These are phyloP conservation scores for Naganishia friedmannii DNA, from an alignment of 768 basidiomycete species.

Conservation along the genomic window DNA sequence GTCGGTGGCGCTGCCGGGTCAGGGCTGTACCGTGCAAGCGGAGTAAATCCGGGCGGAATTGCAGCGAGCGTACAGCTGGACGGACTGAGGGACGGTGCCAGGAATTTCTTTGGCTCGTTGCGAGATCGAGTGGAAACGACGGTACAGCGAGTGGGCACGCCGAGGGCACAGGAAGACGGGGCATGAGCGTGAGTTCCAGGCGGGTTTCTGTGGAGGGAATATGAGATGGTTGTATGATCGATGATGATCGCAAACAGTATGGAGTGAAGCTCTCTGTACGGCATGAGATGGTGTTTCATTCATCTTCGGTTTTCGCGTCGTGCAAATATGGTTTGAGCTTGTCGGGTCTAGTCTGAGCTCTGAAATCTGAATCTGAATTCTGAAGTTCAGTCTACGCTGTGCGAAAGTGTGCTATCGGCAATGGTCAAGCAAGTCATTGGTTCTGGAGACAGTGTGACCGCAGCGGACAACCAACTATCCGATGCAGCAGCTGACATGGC, in stretches of 20 bases:
- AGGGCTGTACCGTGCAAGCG: slow-evolving; percentile 78
- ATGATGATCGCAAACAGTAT: too few relatives aligned
- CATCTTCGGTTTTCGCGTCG: too few relatives aligned
- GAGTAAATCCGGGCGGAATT: slow-evolving; percentile 42
- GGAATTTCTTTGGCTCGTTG: slow-evolving; percentile 81
- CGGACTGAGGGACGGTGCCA: slow-evolving; percentile 82
- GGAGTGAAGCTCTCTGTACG: neutral
- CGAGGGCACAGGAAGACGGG: slow-evolving; percentile 18
- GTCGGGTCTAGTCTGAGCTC: too few relatives aligned
- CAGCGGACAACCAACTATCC: too few relatives aligned
- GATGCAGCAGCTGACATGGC: too few relatives aligned
- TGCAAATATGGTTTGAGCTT: too few relatives aligned
- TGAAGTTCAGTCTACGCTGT: too few relatives aligned
- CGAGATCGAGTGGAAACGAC: slow-evolving; percentile 67
- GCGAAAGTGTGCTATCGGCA: too few relatives aligned
- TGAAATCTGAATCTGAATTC: too few relatives aligned
- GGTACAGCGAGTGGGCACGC: slow-evolving; percentile 46
- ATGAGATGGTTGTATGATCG: too few relatives aligned
- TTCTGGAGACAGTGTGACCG: too few relatives aligned
- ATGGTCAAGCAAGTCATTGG: neutral
- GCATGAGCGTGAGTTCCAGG: neutral
- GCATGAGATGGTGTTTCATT: neutral
- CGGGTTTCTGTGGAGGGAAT: neutral
- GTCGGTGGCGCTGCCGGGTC: slow-evolving; percentile 81
- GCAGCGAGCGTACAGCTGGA: slow-evolving; percentile 56